Evolutionary conservation across 2,329 filamentous ascomycete species (phyloP), one percentile per base, ranked within the genome.

Genomic region (Colletotrichum karsti): DNA sequence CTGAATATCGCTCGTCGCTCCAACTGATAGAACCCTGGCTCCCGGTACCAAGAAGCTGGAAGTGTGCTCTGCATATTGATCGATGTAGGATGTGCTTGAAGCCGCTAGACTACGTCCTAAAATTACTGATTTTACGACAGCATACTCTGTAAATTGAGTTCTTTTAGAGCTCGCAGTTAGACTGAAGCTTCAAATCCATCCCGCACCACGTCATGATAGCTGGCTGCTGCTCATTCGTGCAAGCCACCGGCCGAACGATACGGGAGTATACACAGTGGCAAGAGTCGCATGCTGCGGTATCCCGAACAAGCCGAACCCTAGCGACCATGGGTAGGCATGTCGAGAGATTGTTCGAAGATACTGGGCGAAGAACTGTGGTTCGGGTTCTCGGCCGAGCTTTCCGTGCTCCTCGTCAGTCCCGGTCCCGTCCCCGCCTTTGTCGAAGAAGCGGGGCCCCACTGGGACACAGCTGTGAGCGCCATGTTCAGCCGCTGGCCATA

Each of bases 1-100:
- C 78, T 79, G 71, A 81, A 81, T 42, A 82, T 78, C 9, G 80
- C 77, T 22, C 79, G 74, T 33, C 79, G 72, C 64, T 81, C 79
- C 15, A 82, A 73, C 67, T 80, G 74, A 69, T 81, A 82, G 74
- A 82, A 78, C 26, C 76, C 78, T 18, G 71, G 70, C 18, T 57
- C 57, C 9, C 55, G 44, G 35, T 74, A 74, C 71, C 71, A 74
- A 4, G 71, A 55, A 3, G 72, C 69, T 7, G 73, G 73, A 28
- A 74, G 67, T 9, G 73, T 72, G 24, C 58, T 58, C 18, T 61
- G 59, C 13, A 54, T 54, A 13, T 44, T 44, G 18, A 44, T 44
- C 5, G 41, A 44, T 22, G 20, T 44, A 12, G 2, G 41, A 13
- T 44, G 41, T 44, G 9, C 9, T 44, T 20, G 20, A 44, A 20